phyloP scores from a whole-genome alignment of 257 asterid species.

The Gardenia jasminoides region DNA sequence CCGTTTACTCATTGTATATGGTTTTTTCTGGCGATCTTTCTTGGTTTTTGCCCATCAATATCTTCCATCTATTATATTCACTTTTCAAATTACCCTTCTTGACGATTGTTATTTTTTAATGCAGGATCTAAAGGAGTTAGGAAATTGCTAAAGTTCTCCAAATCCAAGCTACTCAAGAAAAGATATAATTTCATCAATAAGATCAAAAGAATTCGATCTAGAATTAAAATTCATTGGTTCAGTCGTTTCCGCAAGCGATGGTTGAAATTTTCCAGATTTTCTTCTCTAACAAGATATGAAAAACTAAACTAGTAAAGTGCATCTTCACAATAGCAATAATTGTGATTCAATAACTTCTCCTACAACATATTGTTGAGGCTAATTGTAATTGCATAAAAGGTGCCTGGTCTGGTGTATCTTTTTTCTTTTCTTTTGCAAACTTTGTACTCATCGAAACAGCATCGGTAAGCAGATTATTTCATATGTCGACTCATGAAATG shows the following conservation, averaged over 20 bases:
- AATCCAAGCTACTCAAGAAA: slow-evolving; percentile 40
- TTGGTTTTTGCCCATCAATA: not conserved
- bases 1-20: too few relatives aligned
- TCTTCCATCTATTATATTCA: not conserved
- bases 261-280: slow-evolving; percentile 52
- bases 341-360: not conserved
- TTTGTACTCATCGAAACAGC: not conserved
- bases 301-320: slow-evolving; percentile 36
- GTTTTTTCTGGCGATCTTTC: not conserved
- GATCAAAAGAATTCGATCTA: slow-evolving; percentile 57
- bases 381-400: not conserved
- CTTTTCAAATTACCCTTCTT: not conserved
- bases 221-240: slow-evolving; percentile 68
- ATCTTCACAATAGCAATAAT: not conserved
- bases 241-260: slow-evolving; percentile 50
- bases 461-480: too few relatives aligned
- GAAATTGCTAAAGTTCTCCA: slow-evolving; percentile 60
- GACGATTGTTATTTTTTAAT: slow-evolving; percentile 12
- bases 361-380: not conserved
- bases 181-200: slow-evolving; percentile 42
- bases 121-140: slow-evolving; percentile 50
- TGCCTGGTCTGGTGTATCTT: too few relatives aligned
- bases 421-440: not conserved
- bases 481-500: not conserved
- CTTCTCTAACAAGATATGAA: slow-evolving; percentile 53